Base-by-base conservation (phyloP, 2,329 filamentous ascomycete species). In the Pseudohalonectria lignicola region DNA sequence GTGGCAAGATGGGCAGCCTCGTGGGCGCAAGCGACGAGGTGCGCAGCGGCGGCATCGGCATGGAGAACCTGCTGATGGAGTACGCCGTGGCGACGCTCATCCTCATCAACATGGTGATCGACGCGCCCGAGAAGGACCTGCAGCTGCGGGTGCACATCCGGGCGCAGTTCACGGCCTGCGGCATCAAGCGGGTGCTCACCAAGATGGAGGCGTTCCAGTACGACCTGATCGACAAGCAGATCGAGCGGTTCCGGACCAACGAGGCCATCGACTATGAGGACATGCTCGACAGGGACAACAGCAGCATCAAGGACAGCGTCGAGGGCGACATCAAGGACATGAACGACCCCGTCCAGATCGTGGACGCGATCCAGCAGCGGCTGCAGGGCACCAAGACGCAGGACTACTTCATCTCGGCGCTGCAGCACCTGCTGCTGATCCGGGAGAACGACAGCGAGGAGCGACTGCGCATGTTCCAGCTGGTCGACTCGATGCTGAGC, bases 121-220 rank as follows among this genome's bases (percentile, higher is more conserved):
- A 96, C 60, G 86, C 87, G 3, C 83, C 88, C 0, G 84, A 93
- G 53, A 75, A 77, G 50, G 92, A 98, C 53, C 66, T 98, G 47
- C 86, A 94, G 61, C 67, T 96, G 46, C 79, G 92, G 55, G 85
- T 93, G 56, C 92, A 96, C 61, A 88, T 96, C 53, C 77, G 92
- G 45, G 90, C 92, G 18, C 92, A 96, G 58, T 95, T 98, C 55
- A 94, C 84, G 52, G 87, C 84, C 57, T 94, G 87, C 60, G 92
- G 92, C 41, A 86, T 96, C 71, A 93, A 88, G 67, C 81, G 92
- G 41, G 84, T 96, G 50, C 66, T 96, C 61, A 82, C 73, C 48
- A 98, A 96, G 72, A 96, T 96, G 92, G 88, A 94, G 60, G 84
- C 77, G 31, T 96, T 98, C 66, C 88, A 96, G 60, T 98, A 96